A percentile compares a stretch with the other conserved stretches of the same genome.
Evolutionary conservation across 2,329 filamentous ascomycete species (phyloP).

Genomic region (Verticillium alfalfae): DNA sequence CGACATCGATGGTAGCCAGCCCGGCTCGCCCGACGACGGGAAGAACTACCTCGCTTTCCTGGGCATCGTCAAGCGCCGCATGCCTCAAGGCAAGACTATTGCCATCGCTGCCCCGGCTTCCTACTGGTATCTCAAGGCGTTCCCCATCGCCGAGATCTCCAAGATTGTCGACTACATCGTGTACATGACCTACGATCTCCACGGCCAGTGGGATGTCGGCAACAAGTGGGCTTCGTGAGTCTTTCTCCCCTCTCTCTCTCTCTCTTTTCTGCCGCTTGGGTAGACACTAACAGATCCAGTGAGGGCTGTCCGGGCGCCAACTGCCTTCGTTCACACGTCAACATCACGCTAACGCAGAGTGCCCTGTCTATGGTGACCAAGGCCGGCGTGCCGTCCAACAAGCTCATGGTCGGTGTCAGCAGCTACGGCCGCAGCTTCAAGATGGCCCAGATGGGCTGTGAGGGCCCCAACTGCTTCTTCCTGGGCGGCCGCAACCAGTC

Average conservation of each 20-base stretch:
- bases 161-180: neutral
- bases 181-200: slow-evolving; percentile 22
- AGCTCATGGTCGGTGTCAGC: slow-evolving; percentile 18
- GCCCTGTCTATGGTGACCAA: neutral
- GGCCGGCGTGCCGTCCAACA: slow-evolving; percentile 1
- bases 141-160: neutral
- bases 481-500: slow-evolving; percentile 14
- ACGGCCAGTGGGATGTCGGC: slow-evolving; percentile 20
- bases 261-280: too few relatives aligned
- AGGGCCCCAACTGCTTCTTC: slow-evolving; percentile 16
- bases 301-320: slow-evolving; percentile 21
- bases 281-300: neutral
- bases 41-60: slow-evolving; percentile 18
- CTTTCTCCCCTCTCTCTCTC: neutral
- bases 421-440: slow-evolving; percentile 21
- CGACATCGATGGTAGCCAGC: slow-evolving; percentile 13
- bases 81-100: neutral
- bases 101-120: slow-evolving; percentile 2
- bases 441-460: slow-evolving; percentile 18
- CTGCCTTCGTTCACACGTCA: slow-evolving; percentile 26
- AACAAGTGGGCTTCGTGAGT: slow-evolving; percentile 15
- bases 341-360: slow-evolving; percentile 25
- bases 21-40: neutral
- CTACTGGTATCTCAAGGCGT: neutral
- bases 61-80: neutral